A percentile compares a stretch with the other conserved stretches of the same genome.
These are phyloP conservation scores for Phalaenopsis equestris DNA, from an alignment of 106 monocot genomes.

Conservation along the genomic window DNA sequence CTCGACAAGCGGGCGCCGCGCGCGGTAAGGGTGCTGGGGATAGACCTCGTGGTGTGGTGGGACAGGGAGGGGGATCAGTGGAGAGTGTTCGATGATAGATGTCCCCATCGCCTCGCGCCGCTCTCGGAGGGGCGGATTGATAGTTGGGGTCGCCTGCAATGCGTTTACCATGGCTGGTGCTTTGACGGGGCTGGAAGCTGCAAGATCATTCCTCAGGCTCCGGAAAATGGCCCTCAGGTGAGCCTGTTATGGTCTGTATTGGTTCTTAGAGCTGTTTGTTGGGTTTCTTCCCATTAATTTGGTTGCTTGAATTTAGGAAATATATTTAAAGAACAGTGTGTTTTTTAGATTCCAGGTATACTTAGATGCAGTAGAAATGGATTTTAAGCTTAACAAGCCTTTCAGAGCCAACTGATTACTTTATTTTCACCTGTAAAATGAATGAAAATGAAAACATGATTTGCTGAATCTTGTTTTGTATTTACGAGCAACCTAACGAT, in stretches of 20 bases:
- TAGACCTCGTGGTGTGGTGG: slow-evolving; percentile 91
- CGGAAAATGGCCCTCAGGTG: slow-evolving; percentile 51
- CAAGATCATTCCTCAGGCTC: slow-evolving; percentile 83
- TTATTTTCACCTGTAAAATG: too few relatives aligned
- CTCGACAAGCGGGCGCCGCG: slow-evolving; percentile 80
- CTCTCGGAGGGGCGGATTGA: slow-evolving; percentile 93
- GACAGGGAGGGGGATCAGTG: slow-evolving; percentile 48
- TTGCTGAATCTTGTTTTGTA: too few relatives aligned
- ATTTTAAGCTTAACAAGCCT: too few relatives aligned
- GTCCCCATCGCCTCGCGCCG: slow-evolving; percentile 90
- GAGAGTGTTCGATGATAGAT: slow-evolving; percentile 83
- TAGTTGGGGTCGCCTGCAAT: slow-evolving; percentile 78
- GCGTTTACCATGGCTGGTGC: slow-evolving; percentile 99
- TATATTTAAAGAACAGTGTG: too few relatives aligned
- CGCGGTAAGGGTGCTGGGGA: slow-evolving; percentile 64
- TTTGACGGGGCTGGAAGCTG: slow-evolving; percentile 76
- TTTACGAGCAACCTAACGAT: too few relatives aligned
- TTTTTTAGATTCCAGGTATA: too few relatives aligned
- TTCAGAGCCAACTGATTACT: too few relatives aligned
- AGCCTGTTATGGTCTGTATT: neutral
- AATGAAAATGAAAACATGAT: too few relatives aligned
- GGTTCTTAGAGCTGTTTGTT: neutral
- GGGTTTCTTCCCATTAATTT: too few relatives aligned
- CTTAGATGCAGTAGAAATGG: too few relatives aligned
- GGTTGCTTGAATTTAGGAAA: too few relatives aligned